Base-by-base conservation (phyloP, 1,139 yeast species). In the Blastobotrys elegans region DNA sequence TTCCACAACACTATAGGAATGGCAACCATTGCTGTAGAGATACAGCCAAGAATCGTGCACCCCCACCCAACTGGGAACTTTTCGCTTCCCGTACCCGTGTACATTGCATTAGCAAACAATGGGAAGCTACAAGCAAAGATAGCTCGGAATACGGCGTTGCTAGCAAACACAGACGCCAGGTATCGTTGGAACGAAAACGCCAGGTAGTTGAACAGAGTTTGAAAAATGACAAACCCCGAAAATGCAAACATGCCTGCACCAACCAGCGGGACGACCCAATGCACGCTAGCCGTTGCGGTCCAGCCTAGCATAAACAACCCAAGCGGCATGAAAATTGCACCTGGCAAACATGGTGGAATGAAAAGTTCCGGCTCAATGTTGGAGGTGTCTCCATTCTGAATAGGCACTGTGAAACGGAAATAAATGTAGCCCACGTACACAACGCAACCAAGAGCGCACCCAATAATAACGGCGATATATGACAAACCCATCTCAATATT, bases 181-280 rank as follows among this genome's bases (percentile, higher is more conserved):
- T 69, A 72, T 6, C 6, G 5, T 27, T 94, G 94, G 65, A 80
- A 87, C 2, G 86, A 66, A 72, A 80, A 73, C 36, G 86, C 74
- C 62, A 85, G 80, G 63, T 85, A 86, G 51, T 79, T 74, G 62
- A 85, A 72, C 42, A 80, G 76, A n/a, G 86, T 70, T 65, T 85
- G 85, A 72, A 87, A 87, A 48, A 84, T 77, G 58, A 83, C 68
- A 51, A 84, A 76, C 53, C 83, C 72, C 2, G 92, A 87, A 59
- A 80, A 80, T 0, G 92, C 90, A 61, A 84, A 84, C 31, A 89
- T 81, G 35, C 78, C 74, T 50, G 88, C 89, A 0, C 90, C 82
- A 2, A 83, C 78, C 32, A 81, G 71, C 14, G 95, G 88, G 6
- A 79, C 86, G 69, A 84, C 79, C 94, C 94, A 87, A 64, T 85